These are phyloP conservation scores for Skeletonema costatum DNA, from an alignment of 108 stramenopile species.

Conservation along the genomic window DNA sequence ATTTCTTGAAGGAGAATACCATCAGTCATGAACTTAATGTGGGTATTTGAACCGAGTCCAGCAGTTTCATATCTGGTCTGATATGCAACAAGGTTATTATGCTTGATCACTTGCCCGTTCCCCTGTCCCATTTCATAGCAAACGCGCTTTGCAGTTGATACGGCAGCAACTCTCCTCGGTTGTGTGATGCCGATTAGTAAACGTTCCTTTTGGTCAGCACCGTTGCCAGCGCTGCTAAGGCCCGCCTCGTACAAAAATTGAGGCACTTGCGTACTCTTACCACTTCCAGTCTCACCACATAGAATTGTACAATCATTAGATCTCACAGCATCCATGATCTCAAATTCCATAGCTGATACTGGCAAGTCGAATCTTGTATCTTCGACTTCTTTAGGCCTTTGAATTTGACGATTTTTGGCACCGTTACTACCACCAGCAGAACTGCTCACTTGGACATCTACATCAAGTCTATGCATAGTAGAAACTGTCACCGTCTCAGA, in stretches of 20 bases:
- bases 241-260: conserved; percentile 97
- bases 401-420: conserved; percentile 24
- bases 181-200: conserved; percentile 88
- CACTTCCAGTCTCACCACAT: conserved; percentile 84
- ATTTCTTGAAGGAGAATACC: conserved; percentile 96
- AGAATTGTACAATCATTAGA: conserved; percentile 92
- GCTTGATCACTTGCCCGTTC: conserved; percentile 65
- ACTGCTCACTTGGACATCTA: conserved; percentile 12
- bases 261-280: conserved; percentile 91
- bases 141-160: conserved; percentile 96
- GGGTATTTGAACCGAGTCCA: conserved; percentile 75
- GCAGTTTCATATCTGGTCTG: conserved; percentile 95
- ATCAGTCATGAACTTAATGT: conserved; percentile 99
- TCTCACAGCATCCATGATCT: conserved; percentile 95
- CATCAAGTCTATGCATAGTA: conserved; percentile 39
- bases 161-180: conserved; percentile 96
- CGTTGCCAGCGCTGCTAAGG: conserved; percentile 44
- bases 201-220: conserved; percentile 11
- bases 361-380: conserved; percentile 88
- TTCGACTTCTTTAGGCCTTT: conserved; percentile 57
- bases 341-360: conserved; percentile 97
- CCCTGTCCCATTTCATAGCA: conserved; percentile 93
- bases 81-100: conserved; percentile 87
- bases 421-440: neutral
- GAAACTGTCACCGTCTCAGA: conserved; percentile 31